Evolutionary conservation across 78 protist species (phyloP).

Genomic region (Dictyostelium firmibasis): DNA sequence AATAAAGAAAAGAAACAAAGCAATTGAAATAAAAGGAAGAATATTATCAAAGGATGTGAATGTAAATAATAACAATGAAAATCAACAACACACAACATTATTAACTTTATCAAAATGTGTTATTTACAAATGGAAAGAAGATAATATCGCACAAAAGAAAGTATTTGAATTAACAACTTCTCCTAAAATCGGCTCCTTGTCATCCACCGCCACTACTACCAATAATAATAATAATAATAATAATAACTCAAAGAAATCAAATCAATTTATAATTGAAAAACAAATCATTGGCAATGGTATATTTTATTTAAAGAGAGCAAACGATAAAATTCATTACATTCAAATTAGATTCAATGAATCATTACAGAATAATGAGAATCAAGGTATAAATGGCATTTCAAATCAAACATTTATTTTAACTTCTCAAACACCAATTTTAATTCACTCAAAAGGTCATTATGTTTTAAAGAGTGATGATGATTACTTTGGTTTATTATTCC

Average conservation of each 20-base stretch:
- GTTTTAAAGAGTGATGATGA: not conserved
- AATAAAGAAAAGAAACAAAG: not conserved
- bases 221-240: not conserved
- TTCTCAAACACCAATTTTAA: conserved; percentile 22
- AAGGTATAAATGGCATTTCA: not conserved
- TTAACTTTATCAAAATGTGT: conserved; percentile 4
- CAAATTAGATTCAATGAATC: not conserved
- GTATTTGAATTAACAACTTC: no score
- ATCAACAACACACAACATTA: not conserved
- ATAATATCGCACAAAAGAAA: not conserved
- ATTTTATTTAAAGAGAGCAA: not conserved
- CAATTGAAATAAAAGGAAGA: not conserved
- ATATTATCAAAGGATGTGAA: not conserved
- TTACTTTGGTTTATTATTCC: conserved; percentile 33
- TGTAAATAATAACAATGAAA: not conserved
- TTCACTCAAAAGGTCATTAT: conserved; percentile 33
- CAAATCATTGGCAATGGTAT: conserved; percentile 42
- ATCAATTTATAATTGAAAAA: conserved; percentile 14
- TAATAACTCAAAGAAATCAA: not conserved
- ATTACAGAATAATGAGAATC: not conserved
- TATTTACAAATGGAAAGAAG: conserved; percentile 36
- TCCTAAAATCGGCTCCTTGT: not conserved
- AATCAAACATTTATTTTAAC: not conserved
- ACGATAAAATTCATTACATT: conserved; percentile 2
- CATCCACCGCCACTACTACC: not conserved